These are phyloP conservation scores for Pisolithus thermaeus DNA, from an alignment of 1,284 basidiomycete genomes.

Conservation along the genomic window DNA sequence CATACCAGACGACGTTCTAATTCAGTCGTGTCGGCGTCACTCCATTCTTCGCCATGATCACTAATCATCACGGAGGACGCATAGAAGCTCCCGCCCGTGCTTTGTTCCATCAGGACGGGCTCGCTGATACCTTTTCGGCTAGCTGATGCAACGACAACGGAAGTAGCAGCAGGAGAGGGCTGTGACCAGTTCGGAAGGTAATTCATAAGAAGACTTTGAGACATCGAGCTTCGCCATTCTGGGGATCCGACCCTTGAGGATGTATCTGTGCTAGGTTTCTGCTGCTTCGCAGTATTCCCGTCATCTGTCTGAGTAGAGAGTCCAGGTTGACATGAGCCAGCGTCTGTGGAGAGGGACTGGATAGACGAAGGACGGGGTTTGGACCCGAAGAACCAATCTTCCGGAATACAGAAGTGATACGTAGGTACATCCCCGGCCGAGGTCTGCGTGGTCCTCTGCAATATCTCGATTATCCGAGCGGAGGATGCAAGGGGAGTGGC, in stretches of 20 bases:
- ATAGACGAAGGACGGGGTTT: constrained; percentile 47
- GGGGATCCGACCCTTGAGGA: constrained; percentile 18
- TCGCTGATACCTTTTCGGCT: constrained; percentile 64
- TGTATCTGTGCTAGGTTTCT: constrained; percentile 12
- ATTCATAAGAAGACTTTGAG: constrained; percentile 57
- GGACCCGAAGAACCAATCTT: constrained; percentile 73
- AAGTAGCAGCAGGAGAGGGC: constrained; percentile 33
- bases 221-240: constrained; percentile 44
- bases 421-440: constrained; percentile 24
- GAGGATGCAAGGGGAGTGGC: constrained; percentile 13
- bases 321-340: constrained; percentile 40
- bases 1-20: constrained; percentile 65
- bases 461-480: constrained; percentile 30
- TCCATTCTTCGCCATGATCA: constrained; percentile 29
- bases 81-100: constrained; percentile 27
- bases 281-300: constrained; percentile 62
- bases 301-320: constrained; percentile 47
- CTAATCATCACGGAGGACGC: constrained; percentile 11
- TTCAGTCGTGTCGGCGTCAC: constrained; percentile 43
- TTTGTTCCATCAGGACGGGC: constrained; percentile 48
- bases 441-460: background rate
- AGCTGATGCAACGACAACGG: constrained; percentile 17
- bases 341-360: constrained; percentile 46
- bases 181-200: constrained; percentile 60
- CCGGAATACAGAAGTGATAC: constrained; percentile 65